Base-by-base conservation (phyloP, 2,329 filamentous ascomycete species). In the Karstenula rhodostoma region DNA sequence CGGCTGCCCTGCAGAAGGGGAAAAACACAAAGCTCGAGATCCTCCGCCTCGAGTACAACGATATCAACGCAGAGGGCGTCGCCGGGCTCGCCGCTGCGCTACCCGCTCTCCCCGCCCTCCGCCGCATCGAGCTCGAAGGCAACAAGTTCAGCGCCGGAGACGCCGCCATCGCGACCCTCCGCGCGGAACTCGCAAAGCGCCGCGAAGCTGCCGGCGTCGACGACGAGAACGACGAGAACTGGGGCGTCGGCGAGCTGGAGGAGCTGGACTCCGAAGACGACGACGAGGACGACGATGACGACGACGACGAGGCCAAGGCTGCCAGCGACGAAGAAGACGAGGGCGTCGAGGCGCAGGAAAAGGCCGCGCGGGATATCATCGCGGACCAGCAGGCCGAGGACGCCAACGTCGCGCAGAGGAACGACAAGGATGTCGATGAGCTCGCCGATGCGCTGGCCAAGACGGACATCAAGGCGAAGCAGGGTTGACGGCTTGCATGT, bases 111-210 rank as follows among this genome's bases (percentile, higher is more conserved):
- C 93, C 93, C 1, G 86, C 86, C 13, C 82, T 99, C 67, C 90
- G 90, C 80, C 89, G 94, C 71, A 87, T 99, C 52, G 95, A 98
- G 80, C 82, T 99, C 67, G 98, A 99, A 77, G 95, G 95, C 53
- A 99, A 99, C 83, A 95, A 93, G 75, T 97, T 99, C 70, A 83
- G 86, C 9, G 94, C 97, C 77, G 93, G 96, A 2, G 93, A 98
- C 69, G 83, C 86, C 49, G 87, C 87, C 29, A 85, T 97, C 44
- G 80, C 87, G 62, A 83, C 83, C 23, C 82, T 98, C 48, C 87
- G 89, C 67, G 86, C 89, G 44, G 62, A 78, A 54, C 83, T 97
- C 27, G 89, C 92, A 60, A 85, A 87, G 72, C 89, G 93, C 65
- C 94, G 94, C 81, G 91, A 94, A 19, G 49, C 49, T 5, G 49